Evolutionary conservation across 257 asterid genomes (phyloP).

Genomic region (Solanum gandarillasii): DNA sequence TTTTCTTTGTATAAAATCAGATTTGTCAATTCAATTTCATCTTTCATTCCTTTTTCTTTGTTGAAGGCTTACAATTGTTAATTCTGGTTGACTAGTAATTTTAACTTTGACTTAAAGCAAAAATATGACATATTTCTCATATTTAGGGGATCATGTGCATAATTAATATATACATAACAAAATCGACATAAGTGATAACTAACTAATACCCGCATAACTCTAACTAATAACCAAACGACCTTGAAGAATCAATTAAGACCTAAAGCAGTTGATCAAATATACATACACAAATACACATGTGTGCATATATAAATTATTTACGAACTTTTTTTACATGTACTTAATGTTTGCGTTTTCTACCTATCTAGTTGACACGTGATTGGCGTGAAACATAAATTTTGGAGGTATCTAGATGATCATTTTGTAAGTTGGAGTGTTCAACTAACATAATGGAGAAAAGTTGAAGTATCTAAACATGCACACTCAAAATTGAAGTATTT

Average conservation of each 20-base stretch:
- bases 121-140: neutral
- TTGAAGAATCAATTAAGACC: neutral
- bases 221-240: neutral
- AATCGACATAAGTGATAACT: neutral
- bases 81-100: neutral
- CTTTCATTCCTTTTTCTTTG: neutral
- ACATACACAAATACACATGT: neutral
- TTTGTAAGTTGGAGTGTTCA: neutral
- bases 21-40: neutral
- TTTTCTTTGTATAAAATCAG: neutral
- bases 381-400: no score
- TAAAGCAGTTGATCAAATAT: neutral
- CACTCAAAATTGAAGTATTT: neutral
- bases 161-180: neutral
- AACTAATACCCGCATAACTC: neutral
- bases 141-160: neutral
- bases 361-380: neutral
- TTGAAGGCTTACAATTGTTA: no score
- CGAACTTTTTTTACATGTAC: no score
- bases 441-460: neutral
- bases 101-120: neutral
- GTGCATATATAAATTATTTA: neutral
- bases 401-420: neutral
- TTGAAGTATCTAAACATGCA: neutral
- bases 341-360: neutral